These are phyloP conservation scores for Penicillium expansum DNA, from an alignment of 2,329 filamentous ascomycete species.

Conservation along the genomic window DNA sequence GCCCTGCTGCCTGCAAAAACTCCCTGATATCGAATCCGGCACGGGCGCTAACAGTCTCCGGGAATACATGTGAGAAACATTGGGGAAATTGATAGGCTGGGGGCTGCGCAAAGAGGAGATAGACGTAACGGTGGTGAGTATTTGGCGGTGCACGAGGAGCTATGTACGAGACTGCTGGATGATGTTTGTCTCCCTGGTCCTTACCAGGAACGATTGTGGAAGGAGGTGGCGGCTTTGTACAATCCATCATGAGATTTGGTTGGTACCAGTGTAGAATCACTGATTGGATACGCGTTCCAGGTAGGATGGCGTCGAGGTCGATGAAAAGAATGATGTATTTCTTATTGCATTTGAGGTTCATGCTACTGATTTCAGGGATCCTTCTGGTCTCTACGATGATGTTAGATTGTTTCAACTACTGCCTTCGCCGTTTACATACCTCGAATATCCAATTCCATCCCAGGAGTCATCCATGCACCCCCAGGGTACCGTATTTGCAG, in stretches of 20 bases:
- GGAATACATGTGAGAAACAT: conserved; percentile 34
- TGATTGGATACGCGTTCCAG: conserved; percentile 12
- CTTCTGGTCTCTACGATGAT: conserved; percentile 5
- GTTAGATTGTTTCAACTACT: neutral
- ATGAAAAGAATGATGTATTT: conserved; percentile 26
- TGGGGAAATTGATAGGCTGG: conserved; percentile 27
- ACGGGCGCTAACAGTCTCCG: conserved; percentile 22
- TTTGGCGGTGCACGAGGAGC: conserved; percentile 29
- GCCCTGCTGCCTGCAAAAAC: conserved; percentile 34
- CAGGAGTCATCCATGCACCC: conserved; percentile 19
- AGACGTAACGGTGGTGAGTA: conserved; percentile 33
- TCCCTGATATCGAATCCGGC: conserved; percentile 35
- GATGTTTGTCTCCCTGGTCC: neutral
- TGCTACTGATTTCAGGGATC: conserved; percentile 20
- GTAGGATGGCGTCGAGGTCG: conserved; percentile 25
- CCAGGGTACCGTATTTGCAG: conserved; percentile 22
- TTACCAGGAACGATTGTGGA: neutral
- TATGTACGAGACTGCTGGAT: conserved; percentile 24
- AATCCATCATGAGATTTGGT: conserved; percentile 15
- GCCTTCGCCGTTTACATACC: neutral
- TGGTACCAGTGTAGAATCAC: conserved; percentile 32
- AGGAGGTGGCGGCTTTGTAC: neutral
- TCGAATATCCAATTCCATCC: conserved; percentile 12
- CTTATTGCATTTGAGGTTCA: conserved; percentile 4
- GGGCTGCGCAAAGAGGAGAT: conserved; percentile 31